Evolutionary conservation across 2,329 filamentous ascomycete species (phyloP), one percentile per base, ranked within the genome.

Genomic region (Neurospora sp.): DNA sequence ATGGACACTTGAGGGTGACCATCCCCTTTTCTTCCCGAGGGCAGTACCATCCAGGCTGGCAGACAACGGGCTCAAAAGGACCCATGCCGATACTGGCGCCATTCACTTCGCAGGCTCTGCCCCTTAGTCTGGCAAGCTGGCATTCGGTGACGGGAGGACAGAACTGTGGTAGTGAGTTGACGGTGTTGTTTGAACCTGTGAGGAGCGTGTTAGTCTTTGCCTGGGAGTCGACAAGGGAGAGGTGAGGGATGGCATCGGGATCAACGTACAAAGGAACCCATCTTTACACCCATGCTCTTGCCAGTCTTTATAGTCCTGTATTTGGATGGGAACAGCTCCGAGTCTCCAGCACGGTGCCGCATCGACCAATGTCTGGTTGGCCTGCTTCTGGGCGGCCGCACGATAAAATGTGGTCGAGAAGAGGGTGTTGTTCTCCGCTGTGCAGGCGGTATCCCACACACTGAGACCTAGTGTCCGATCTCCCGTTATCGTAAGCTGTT

Each of bases 1-100:
- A 71, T 0, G 84, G 84, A 68, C 86, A 87, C 10, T 71, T 67
- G 4, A 82, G 72, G 62, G 79, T 80, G 69, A 82, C 74, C 57
- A 77, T 81, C 10, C 82, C 82, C 6, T 72, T 75, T 23, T 52
- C 19, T 52, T 52, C 10, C 10, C 43, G 43, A 1, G 85, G 84
- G 67, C 86, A 87, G 71, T 86, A 87, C 67, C 76, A 79, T 2
- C 85, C 85, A 43, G 80, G 73, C 52, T 79, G 79, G 73, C 85
- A 88, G 8, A 87, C 75, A 3, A 84, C 78, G 1, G 86, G 86
- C 72, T 87, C 86, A 68, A 84, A 83, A 2, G 79, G 80, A 0
- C 82, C 82, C 82, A 83, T 83, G 2, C 74, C 79, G 17, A 80
- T 75, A 68, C 82, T 83, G 5, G 52, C 71, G 28, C 78, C 80